Evolutionary conservation across 345 rosid species (phyloP).

Genomic region (Rhodamnia argentea): DNA sequence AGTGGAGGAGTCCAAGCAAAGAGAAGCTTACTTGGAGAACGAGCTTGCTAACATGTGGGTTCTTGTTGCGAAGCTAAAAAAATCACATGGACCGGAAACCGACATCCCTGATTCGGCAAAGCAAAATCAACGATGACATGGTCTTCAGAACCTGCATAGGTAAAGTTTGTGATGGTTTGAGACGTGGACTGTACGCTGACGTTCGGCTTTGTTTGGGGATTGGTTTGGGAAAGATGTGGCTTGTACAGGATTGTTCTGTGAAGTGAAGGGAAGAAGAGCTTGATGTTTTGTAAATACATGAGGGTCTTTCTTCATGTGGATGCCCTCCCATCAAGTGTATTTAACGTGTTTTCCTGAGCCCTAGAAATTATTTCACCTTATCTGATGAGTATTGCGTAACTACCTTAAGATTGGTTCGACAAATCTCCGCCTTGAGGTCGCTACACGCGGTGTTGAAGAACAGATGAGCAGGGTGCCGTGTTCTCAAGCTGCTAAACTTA

Average conservation of each 20-base stretch:
- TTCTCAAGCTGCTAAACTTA: neutral
- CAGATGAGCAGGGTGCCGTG: neutral
- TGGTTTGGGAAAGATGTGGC: neutral
- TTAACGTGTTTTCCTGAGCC: neutral
- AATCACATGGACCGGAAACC: slow-evolving; percentile 42
- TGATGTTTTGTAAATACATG: neutral
- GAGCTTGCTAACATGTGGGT: slow-evolving; percentile 99
- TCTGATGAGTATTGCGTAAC: neutral
- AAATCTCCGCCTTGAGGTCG: too few species aligned
- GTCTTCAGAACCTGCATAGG: neutral
- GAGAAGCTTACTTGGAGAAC: slow-evolving; percentile 93
- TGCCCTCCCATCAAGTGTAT: neutral
- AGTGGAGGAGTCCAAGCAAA: slow-evolving; percentile 86
- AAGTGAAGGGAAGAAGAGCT: neutral
- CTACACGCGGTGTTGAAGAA: neutral
- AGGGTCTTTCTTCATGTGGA: neutral
- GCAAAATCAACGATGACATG: slow-evolving; percentile 4
- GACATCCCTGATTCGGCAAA: slow-evolving; percentile 28
- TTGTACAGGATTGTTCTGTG: neutral
- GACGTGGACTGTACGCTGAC: neutral
- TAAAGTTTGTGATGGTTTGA: neutral
- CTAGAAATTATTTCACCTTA: neutral
- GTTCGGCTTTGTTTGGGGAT: neutral
- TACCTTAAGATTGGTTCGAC: neutral
- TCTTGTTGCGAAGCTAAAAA: slow-evolving; percentile 84